phyloP scores from a whole-genome alignment of 345 rosid species.

The Dimocarpus longan region DNA sequence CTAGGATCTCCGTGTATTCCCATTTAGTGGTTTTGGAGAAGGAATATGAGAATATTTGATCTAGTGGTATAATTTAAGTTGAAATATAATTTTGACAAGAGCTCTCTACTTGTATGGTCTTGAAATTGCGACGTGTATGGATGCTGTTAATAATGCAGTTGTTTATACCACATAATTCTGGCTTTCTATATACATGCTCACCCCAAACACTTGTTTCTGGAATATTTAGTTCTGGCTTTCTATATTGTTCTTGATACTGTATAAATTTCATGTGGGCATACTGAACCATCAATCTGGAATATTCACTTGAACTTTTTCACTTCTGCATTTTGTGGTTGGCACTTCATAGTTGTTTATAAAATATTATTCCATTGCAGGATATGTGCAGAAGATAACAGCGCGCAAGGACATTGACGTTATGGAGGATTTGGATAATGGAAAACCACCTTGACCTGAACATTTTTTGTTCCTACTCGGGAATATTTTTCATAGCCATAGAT shows the following conservation, averaged over 20 bases:
- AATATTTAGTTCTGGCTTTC: neutral
- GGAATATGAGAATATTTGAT: constrained; percentile 14
- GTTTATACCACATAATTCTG: neutral
- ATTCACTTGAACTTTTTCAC: neutral
- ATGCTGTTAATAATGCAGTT: neutral
- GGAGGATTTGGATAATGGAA: constrained; percentile 84
- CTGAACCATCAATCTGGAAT: neutral
- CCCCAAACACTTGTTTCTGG: neutral
- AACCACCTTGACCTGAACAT: constrained; percentile 48
- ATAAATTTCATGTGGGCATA: neutral
- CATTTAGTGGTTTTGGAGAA: neutral
- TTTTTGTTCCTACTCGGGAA: constrained; percentile 9
- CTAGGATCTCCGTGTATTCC: neutral
- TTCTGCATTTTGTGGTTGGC: neutral
- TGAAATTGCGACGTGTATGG: neutral
- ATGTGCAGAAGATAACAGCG: constrained; percentile 90
- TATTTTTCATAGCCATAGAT: constrained; percentile 2
- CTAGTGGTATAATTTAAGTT: constrained; percentile 2
- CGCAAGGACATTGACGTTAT: constrained; percentile 78
- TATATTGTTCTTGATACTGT: neutral
- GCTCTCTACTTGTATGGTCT: neutral
- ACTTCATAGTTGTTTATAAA: neutral
- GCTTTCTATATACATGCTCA: neutral
- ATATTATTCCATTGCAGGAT: constrained; percentile 57
- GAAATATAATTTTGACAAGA: neutral